These are phyloP conservation scores for Apiospora rasikravindrae DNA, from an alignment of 2,329 filamentous ascomycete genomes.

Conservation along the genomic window DNA sequence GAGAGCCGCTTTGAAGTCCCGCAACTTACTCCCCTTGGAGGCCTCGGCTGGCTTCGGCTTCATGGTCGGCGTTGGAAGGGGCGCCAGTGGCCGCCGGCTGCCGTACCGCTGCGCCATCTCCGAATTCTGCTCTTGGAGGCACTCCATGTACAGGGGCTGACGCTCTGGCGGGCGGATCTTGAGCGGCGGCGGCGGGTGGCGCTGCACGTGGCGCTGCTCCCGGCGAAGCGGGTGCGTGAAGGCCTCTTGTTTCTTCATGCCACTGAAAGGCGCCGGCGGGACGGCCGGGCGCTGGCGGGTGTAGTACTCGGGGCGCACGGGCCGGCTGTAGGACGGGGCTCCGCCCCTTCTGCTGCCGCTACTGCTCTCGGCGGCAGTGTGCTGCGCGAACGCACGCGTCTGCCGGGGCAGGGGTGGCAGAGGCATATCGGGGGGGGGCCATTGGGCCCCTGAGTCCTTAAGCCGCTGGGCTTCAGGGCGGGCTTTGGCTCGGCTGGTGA, in stretches of 20 bases:
- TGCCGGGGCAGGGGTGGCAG: not conserved
- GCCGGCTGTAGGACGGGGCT: not conserved
- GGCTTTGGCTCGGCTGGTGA: slow-evolving; percentile 1
- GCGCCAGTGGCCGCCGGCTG: not conserved
- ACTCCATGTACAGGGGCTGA: not conserved
- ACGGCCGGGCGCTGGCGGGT: not conserved
- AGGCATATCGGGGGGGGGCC: not conserved
- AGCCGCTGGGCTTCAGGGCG: not conserved
- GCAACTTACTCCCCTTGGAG: not conserved
- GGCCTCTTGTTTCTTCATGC: not conserved
- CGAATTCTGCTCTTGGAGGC: slow-evolving; percentile 1
- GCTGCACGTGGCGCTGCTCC: not conserved
- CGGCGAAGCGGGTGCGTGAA: not conserved
- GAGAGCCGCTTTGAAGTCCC: not conserved
- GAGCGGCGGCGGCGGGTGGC: not conserved
- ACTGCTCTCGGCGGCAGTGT: not conserved
- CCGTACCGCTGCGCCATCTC: not conserved
- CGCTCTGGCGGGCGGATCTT: not conserved
- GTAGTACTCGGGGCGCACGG: not conserved
- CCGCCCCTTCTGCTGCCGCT: no score
- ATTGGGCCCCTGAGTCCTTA: slow-evolving; percentile 7
- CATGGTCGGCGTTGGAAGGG: not conserved
- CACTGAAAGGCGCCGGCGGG: not conserved
- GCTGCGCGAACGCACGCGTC: not conserved
- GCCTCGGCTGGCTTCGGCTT: slow-evolving; percentile 12